Evolutionary conservation across 108 stramenopile species (phyloP).

Genomic region (Cyclotella atomus): DNA sequence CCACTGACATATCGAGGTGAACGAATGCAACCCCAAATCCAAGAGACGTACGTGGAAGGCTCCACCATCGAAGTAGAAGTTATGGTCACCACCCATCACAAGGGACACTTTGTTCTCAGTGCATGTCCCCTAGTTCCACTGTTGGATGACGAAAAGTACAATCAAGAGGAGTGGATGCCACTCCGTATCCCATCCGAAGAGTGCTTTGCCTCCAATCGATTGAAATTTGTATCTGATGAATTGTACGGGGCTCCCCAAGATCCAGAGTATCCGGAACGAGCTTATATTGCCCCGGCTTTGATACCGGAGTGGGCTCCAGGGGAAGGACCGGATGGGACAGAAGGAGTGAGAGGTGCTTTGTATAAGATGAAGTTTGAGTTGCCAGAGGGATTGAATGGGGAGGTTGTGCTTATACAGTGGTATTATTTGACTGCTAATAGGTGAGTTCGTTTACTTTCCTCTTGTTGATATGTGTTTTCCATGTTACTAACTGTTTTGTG

Average conservation of each 20-base stretch:
- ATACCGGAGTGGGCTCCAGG: conserved; percentile 11
- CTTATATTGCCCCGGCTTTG: conserved; percentile 50
- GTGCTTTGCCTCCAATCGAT: conserved; percentile 46
- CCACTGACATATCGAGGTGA: conserved; percentile 34
- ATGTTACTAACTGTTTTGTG: not conserved
- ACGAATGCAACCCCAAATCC: conserved; percentile 42
- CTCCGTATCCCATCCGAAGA: conserved; percentile 44
- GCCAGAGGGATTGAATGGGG: conserved; percentile 52
- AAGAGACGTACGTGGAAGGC: conserved; percentile 42
- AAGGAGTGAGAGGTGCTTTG: not conserved
- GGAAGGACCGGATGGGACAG: not conserved
- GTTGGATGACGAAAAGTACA: not conserved
- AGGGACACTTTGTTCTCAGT: conserved; percentile 55
- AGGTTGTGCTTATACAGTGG: conserved; percentile 71
- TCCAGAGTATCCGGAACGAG: conserved; percentile 48
- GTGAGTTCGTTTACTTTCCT: not conserved
- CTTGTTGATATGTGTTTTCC: not conserved
- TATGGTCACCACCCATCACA: conserved; percentile 56
- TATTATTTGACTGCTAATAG: conserved; percentile 74
- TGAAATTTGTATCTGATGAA: conserved; percentile 55
- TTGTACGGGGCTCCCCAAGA: conserved; percentile 49
- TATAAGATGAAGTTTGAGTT: conserved; percentile 42
- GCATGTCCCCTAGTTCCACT: conserved; percentile 51
- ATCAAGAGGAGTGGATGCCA: not conserved
- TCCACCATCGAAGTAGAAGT: conserved; percentile 39